These are phyloP conservation scores for Rosa rugosa DNA, from an alignment of 306 rosid genomes.

Conservation along the genomic window DNA sequence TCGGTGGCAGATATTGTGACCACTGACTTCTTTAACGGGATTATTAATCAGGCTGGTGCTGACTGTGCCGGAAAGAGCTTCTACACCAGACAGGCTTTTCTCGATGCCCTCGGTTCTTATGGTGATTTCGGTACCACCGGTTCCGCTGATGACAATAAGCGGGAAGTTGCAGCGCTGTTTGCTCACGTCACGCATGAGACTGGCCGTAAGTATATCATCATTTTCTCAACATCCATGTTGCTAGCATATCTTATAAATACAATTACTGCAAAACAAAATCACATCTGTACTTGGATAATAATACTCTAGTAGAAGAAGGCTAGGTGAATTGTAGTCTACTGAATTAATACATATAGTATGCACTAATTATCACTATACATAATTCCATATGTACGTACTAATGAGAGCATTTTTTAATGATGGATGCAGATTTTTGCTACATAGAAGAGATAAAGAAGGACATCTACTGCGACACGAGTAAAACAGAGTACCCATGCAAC, in stretches of 20 bases:
- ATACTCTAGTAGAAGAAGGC: too few relatives aligned
- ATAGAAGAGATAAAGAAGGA: not conserved
- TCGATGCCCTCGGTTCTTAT: conserved; percentile 19
- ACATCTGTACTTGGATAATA: too few relatives aligned
- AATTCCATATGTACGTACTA: not conserved
- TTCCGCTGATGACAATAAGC: conserved; percentile 26
- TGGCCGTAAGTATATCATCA: conserved; percentile 16
- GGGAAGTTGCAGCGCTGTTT: conserved; percentile 39
- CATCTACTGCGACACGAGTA: not conserved
- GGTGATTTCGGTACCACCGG: conserved; percentile 12
- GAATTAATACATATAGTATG: too few relatives aligned
- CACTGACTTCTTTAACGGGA: conserved; percentile 17
- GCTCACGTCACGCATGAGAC: conserved; percentile 38
- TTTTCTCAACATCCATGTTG: not conserved
- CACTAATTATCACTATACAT: too few relatives aligned
- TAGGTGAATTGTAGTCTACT: too few relatives aligned
- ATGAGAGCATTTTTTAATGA: not conserved
- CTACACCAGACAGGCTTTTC: conserved; percentile 33
- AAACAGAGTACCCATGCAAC: conserved; percentile 28
- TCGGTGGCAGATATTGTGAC: conserved; percentile 30
- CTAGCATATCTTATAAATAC: too few relatives aligned
- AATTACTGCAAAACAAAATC: too few relatives aligned
- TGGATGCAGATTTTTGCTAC: conserved; percentile 21
- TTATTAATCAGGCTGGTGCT: conserved; percentile 17
- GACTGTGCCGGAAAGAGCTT: conserved; percentile 30